Percentiles rank a stretch among this genome's conserved stretches.
phyloP scores from a whole-genome alignment of 495 filamentous ascomycete genomes.

The Trichoderma virens region DNA sequence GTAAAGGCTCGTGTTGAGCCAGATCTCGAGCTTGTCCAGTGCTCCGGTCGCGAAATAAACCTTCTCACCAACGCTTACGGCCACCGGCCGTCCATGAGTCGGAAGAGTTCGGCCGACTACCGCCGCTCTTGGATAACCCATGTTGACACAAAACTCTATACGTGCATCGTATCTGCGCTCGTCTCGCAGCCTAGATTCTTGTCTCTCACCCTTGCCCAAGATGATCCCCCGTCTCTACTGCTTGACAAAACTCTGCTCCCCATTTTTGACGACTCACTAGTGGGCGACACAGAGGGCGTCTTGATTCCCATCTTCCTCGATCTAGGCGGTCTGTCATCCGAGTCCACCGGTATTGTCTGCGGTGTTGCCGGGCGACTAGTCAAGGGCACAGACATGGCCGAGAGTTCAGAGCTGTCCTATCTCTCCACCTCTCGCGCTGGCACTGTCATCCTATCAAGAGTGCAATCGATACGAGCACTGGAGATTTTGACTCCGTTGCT shows the following conservation, averaged over 20 bases:
- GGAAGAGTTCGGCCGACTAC: constrained; percentile 20
- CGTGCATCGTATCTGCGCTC: constrained; percentile 60
- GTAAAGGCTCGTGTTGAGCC: constrained; percentile 66
- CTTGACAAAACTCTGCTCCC: constrained; percentile 66
- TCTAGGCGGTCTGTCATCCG: constrained; percentile 68
- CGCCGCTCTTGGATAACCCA: constrained; percentile 39
- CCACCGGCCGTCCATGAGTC: constrained; percentile 18
- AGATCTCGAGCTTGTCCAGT: constrained; percentile 68
- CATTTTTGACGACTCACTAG: constrained; percentile 58
- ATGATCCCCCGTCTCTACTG: constrained; percentile 76
- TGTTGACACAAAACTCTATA: constrained; percentile 55
- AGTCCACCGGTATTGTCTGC: constrained; percentile 90
- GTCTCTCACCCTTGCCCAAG: constrained; percentile 74
- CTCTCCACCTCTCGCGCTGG: constrained; percentile 83
- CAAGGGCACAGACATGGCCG: constrained; percentile 41
- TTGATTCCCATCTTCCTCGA: constrained; percentile 89
- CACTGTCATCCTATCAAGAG: constrained; percentile 74
- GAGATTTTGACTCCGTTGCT: constrained; percentile 52
- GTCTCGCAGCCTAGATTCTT: constrained; percentile 71
- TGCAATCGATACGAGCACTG: constrained; percentile 63
- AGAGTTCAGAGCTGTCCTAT: constrained; percentile 82
- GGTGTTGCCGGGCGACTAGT: constrained; percentile 79
- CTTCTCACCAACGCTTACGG: constrained; percentile 17
- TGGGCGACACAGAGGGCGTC: constrained; percentile 71
- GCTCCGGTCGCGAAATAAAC: constrained; percentile 53